Conservation (phyloP, 805 yeast species). For the Scheffersomyces ergatensis region DNA sequence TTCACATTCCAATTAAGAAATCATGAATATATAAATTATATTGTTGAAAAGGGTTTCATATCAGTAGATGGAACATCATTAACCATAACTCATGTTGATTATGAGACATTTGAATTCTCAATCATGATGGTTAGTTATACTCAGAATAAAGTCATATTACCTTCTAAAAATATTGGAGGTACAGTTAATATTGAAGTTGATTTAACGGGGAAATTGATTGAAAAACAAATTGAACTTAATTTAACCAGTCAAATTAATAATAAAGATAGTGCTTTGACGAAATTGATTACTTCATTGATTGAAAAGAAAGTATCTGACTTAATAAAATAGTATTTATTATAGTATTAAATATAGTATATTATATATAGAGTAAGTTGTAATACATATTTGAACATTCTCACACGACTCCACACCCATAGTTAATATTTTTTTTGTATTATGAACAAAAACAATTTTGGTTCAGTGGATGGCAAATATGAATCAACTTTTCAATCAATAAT, state of each 20-base stretch:
- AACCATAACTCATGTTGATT: slow-evolving; percentile 80
- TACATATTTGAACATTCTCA: too few species aligned
- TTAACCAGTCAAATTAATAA: slow-evolving; percentile 53
- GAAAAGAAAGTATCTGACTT: slow-evolving; percentile 24
- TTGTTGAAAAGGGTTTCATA: slow-evolving; percentile 94
- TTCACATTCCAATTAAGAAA: slow-evolving; percentile 75
- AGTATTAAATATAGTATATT: neutral
- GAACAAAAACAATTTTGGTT: too few species aligned
- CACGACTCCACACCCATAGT: too few species aligned
- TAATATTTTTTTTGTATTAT: too few species aligned
- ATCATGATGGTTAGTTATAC: slow-evolving; percentile 93
- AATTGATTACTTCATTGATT: slow-evolving; percentile 38
- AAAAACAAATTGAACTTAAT: slow-evolving; percentile 70
- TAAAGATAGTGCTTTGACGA: slow-evolving; percentile 47
- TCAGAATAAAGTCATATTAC: slow-evolving; percentile 74
- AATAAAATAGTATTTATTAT: neutral
- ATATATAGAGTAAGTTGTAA: too few species aligned
- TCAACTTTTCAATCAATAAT: too few species aligned
- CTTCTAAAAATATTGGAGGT: slow-evolving; percentile 61
- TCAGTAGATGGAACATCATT: slow-evolving; percentile 91
- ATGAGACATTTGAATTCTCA: slow-evolving; percentile 54
- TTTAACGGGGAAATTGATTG: slow-evolving; percentile 86
- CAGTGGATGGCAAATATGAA: too few species aligned
- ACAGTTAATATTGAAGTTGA: slow-evolving; percentile 91
- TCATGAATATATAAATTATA: slow-evolving; percentile 57